Conservation (phyloP, 192 early-diverging fungal species). For the Coemansia sp. region DNA sequence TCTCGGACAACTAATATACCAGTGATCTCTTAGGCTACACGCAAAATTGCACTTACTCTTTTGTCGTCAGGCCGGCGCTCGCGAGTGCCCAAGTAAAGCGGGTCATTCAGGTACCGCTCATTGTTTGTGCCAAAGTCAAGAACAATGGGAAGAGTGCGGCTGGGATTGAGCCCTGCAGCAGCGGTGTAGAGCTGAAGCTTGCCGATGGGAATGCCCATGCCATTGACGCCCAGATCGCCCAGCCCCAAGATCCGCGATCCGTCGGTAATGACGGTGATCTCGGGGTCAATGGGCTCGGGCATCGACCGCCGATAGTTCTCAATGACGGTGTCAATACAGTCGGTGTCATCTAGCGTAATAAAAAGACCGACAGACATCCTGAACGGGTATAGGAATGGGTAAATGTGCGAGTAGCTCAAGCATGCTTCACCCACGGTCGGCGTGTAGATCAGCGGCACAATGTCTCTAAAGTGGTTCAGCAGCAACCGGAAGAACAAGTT, state of each 20-base stretch:
- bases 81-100: conserved; percentile 77
- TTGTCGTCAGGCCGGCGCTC: conserved; percentile 58
- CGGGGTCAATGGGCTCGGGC: conserved; percentile 56
- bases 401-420: conserved; percentile 77
- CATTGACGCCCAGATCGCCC: conserved; percentile 87
- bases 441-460: conserved; percentile 71
- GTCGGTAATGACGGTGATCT: conserved; percentile 89
- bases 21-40: not conserved
- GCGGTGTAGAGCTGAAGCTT: conserved; percentile 86
- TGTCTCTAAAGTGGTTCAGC: conserved; percentile 67
- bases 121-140: conserved; percentile 89
- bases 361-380: conserved; percentile 75
- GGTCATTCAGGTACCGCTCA: conserved; percentile 69
- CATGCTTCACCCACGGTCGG: conserved; percentile 76
- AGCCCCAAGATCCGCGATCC: conserved; percentile 89
- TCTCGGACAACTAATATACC: conserved; percentile 59
- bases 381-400: conserved; percentile 70
- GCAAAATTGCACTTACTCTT: conserved; percentile 7
- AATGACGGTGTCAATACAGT: conserved; percentile 65
- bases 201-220: conserved; percentile 91
- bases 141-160: conserved; percentile 80
- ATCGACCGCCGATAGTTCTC: conserved; percentile 65
- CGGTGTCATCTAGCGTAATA: conserved; percentile 65
- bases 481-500: conserved; percentile 77
- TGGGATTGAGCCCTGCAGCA: conserved; percentile 77